Evolutionary conservation across 2,329 filamentous ascomycete genomes (phyloP), one percentile per base, ranked within the genome.

Genomic region (Stemphylium lycopersici): DNA sequence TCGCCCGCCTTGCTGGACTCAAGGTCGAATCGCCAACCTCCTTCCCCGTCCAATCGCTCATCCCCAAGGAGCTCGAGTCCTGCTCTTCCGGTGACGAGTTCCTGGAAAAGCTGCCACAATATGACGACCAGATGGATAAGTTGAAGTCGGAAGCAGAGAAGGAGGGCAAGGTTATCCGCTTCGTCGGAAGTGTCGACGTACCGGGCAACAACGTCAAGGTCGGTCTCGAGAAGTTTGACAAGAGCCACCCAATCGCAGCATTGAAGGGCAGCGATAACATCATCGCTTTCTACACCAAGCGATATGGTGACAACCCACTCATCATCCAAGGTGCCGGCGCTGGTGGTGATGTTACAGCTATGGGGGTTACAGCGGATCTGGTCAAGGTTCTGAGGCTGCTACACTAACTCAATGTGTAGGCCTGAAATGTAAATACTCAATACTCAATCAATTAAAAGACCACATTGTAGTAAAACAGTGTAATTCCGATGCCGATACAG

Each of bases 251-350:
- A 11, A 97, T 99, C 78, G 95, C 95, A 12, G 89, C 90, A 42
- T 83, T 99, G 53, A 96, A 96, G 84, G 95, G 95, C 32, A 98
- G 93, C 76, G 95, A 98, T 75, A 99, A 99, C 81, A 96, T 99
- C 74, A 96, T 99, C 73, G 96, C 89, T 81, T 97, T 99, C 82
- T 96, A 97, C 79, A 99, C 95, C 5, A 90, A 96, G 82, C 85
- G 95, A 68, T 99, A 99, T 73, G 92, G 92, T 54, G 84, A 82
- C 72, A 96, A 93, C 77, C 93, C 95, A 38, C 81, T 99, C 59
- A 96, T 97, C 72, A 86, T 99, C 60, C 93, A 98, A 80, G 95
- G 95, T 55, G 92, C 91, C 32, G 95, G 93, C 57, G 95, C 95
- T 22, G 95, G 95, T 66, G 93, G 90, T 61, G 93, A 97, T 39